Conservation (phyloP, 2,329 filamentous ascomycete genomes). For the Elsinoe batatas region DNA sequence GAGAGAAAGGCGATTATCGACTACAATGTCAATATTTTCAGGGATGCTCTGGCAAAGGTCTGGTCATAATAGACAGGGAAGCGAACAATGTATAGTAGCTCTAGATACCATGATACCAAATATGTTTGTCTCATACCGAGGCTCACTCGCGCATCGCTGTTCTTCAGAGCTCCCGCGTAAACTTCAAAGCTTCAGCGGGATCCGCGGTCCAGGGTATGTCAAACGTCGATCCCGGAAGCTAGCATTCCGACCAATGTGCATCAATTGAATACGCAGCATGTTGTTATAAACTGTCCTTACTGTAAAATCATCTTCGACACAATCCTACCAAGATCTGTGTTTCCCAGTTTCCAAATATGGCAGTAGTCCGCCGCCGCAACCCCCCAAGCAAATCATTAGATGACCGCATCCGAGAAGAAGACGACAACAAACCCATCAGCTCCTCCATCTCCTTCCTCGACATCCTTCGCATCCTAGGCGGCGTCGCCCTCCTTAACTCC, state of each 20-base stretch:
- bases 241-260: constrained; percentile 3
- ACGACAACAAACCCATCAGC: neutral
- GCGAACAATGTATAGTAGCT: neutral
- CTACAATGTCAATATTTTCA: constrained; percentile 76
- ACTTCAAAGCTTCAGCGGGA: neutral
- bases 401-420: constrained; percentile 1
- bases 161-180: neutral
- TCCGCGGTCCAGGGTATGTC: neutral
- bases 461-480: constrained; percentile 26
- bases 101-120: neutral
- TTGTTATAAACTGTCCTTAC: neutral
- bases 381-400: neutral
- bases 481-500: constrained; percentile 27
- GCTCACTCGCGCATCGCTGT: neutral
- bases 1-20: constrained; percentile 77
- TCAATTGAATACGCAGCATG: constrained; percentile 2
- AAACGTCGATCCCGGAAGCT: constrained; percentile 11
- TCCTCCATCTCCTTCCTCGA: constrained; percentile 19
- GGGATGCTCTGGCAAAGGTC: constrained; percentile 68
- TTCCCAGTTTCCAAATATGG: neutral
- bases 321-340: neutral
- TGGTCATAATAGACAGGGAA: constrained; percentile 39
- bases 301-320: too few relatives aligned
- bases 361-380: constrained; percentile 7
- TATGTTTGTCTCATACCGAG: neutral